A percentile compares a stretch with the other conserved stretches of the same genome.
Conservation (phyloP, 257 asterid genomes). For the Solanum bulbocastanum region DNA sequence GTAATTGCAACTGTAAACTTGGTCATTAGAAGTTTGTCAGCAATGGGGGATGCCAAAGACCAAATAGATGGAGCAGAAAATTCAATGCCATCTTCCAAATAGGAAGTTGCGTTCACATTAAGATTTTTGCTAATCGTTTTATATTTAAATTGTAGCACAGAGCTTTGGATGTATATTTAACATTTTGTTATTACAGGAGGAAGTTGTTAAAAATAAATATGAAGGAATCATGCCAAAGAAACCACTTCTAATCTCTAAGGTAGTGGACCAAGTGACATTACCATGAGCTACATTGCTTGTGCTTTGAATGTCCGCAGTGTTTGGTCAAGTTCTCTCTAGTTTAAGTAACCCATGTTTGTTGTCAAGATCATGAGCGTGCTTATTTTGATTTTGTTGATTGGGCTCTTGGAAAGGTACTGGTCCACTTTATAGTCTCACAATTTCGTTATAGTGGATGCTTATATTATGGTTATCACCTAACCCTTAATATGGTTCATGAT, state of each 20-base stretch:
- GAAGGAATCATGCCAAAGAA: constrained; percentile 92
- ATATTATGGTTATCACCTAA: background rate
- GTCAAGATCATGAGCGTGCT: constrained; percentile 93
- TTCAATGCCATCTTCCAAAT: constrained; percentile 37
- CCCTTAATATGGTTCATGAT: constrained; percentile 10
- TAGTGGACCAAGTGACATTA: constrained; percentile 1
- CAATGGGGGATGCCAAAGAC: constrained; percentile 46
- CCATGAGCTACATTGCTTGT: background rate
- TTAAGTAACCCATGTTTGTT: background rate
- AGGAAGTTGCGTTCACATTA: constrained; percentile 47
- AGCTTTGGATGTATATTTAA: background rate
- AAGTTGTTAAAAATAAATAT: constrained; percentile 68
- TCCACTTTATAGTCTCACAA: background rate
- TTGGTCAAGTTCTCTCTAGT: background rate
- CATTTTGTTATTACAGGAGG: constrained; percentile 34
- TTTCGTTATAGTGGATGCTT: background rate
- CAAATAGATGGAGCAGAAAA: constrained; percentile 49
- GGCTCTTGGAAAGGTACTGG: constrained; percentile 90
- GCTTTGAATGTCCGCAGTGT: background rate
- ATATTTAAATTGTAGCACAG: background rate
- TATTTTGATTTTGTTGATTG: constrained; percentile 98
- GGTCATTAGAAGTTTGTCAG: background rate
- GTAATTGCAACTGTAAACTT: background rate
- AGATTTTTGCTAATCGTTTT: background rate
- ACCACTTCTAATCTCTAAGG: constrained; percentile 90